Evolutionary conservation across 202 grass and related monocot genomes (phyloP), one percentile per base, ranked within the genome.

Genomic region (Digitaria exilis): DNA sequence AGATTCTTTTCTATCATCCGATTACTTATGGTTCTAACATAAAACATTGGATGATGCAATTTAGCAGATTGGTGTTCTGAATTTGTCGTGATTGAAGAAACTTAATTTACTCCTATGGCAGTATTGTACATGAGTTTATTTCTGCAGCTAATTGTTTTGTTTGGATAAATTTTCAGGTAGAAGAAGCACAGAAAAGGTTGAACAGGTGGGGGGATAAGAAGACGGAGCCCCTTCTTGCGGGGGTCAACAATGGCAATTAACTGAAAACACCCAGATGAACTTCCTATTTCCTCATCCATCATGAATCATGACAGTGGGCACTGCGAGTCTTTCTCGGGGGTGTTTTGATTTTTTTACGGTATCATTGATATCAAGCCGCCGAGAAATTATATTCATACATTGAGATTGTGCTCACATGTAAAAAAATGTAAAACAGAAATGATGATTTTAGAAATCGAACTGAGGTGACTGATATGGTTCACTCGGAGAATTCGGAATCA

Each of bases 171-270:
- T 29, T 77, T 65, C 71, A 94, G 94, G 91, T 97, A 19, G 85
- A 80, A 5, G 80, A 97, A 71, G 87, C 94, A 11, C 76, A 76
- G 71, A 92, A 87, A 57, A 90, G 94, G 77, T 48, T 97, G 59
- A 80, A 87, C 62, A 94, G 84, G 43, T 97, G 94, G 94, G 91
- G 90, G 35, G 91, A 84, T 66, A 90, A 92, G 74, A 88, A 85
- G 80, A 86, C 82, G 34, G 67, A 90, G 58, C 94, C 90, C 21
- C 94, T 94, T 68, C 88, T 97, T 2, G 61, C 84, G 7, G 73
- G 45, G 26, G 2, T 35, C n/a, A 63, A 10, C 25, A 54, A 71
- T 18, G 65, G 45, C 11, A 81, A 63, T 51, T 83, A 63, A 77
- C 9, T 44, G 19, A 37, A 28, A 34, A 5, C 1, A 9, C 39